Percentiles rank a stretch among this genome's conserved stretches.
Evolutionary conservation across 129 eudicot genomes (phyloP).

Genomic region (Dittrichia graveolens): DNA sequence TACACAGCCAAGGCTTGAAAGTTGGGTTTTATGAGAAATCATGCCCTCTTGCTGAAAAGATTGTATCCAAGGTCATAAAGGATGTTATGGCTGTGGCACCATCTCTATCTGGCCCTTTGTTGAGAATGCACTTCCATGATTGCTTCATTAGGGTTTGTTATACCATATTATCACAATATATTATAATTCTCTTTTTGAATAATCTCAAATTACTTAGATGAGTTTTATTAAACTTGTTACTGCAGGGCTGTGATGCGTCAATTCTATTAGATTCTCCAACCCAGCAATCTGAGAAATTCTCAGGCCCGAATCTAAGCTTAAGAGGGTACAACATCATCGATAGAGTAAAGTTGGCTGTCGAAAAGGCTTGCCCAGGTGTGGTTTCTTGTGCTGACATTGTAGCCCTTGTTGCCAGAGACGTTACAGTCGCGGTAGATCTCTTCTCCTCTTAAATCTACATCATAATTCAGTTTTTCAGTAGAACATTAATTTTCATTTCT

Average conservation of each 20-base stretch:
- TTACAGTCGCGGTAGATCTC: conserved; percentile 36
- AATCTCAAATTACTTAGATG: background rate
- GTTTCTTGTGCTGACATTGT: conserved; percentile 74
- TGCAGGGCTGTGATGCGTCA: conserved; percentile 75
- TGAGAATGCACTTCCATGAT: conserved; percentile 72
- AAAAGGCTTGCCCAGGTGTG: conserved; percentile 54
- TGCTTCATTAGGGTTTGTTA: conserved; percentile 67
- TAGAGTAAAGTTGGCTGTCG: conserved; percentile 51
- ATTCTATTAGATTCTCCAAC: conserved; percentile 54
- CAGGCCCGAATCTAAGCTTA: conserved; percentile 50
- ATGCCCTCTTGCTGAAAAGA: conserved; percentile 54
- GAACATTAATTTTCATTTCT: background rate
- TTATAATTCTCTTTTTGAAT: background rate
- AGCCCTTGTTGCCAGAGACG: conserved; percentile 58
- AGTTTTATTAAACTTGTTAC: background rate
- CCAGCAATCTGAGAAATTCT: conserved; percentile 48
- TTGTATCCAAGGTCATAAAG: conserved; percentile 29
- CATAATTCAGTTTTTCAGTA: background rate
- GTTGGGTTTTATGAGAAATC: conserved; percentile 55
- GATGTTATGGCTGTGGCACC: conserved; percentile 53
- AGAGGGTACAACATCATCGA: conserved; percentile 63
- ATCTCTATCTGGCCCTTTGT: conserved; percentile 56
- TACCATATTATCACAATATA: background rate
- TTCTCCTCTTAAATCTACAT: conserved; percentile 8
- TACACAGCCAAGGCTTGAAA: conserved; percentile 44